phyloP scores from a whole-genome alignment of 257 asterid genomes.

The Anisodus tanguticus region DNA sequence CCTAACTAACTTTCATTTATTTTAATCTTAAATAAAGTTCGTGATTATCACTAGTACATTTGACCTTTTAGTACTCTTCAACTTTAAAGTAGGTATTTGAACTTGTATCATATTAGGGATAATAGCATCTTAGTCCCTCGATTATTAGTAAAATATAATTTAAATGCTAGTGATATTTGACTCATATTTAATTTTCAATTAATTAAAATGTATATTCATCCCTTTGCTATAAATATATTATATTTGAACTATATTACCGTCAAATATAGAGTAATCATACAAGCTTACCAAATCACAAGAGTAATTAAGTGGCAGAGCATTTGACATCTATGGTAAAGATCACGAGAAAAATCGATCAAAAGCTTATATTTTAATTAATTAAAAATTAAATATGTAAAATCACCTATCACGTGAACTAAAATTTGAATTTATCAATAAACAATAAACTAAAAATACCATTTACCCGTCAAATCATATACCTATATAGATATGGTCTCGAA shows the following conservation, averaged over 20 bases:
- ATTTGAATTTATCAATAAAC: background rate
- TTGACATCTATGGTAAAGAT: background rate
- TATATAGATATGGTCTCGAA: background rate
- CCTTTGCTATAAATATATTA: too few relatives aligned
- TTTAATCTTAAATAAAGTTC: background rate
- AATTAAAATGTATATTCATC: too few relatives aligned
- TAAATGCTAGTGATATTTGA: background rate
- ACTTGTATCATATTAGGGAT: background rate
- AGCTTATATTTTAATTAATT: background rate
- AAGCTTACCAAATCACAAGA: background rate
- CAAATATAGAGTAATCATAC: background rate
- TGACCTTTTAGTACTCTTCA: background rate
- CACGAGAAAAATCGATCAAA: background rate
- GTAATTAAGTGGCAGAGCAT: background rate
- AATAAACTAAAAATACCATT: too few relatives aligned
- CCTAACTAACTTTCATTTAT: constrained; percentile 15
- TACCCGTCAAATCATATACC: background rate
- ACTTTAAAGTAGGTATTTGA: background rate
- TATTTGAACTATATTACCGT: background rate
- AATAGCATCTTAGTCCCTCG: constrained; percentile 1
- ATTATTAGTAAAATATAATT: background rate
- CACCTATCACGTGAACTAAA: background rate
- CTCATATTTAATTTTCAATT: too few relatives aligned
- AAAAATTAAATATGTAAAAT: too few relatives aligned
- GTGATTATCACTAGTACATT: constrained; percentile 9